Conservation (phyloP, 257 asterid genomes). For the Solanum pinnatisectum region DNA sequence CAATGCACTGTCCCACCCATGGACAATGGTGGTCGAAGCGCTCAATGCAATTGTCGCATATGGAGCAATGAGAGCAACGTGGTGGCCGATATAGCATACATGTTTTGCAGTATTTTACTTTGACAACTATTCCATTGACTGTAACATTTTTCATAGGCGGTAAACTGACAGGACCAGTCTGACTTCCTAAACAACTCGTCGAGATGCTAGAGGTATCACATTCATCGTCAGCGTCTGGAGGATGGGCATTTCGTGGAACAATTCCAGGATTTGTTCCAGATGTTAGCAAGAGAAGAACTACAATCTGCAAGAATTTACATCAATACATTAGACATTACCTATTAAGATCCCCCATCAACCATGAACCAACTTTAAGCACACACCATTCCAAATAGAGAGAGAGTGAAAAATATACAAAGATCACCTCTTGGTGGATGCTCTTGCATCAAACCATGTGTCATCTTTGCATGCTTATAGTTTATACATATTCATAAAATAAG, state of each 20-base stretch:
- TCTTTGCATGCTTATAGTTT: background rate
- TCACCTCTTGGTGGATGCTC: background rate
- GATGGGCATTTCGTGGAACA: conserved; percentile 8
- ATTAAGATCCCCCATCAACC: background rate
- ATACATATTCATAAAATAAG: background rate
- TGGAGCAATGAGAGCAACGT: conserved; percentile 81
- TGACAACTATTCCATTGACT: conserved; percentile 53
- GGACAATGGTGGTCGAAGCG: conserved; percentile 90
- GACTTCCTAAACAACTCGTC: conserved; percentile 10
- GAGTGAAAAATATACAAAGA: background rate
- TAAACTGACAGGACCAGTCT: conserved; percentile 3
- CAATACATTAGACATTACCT: background rate
- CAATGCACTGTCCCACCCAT: conserved; percentile 86
- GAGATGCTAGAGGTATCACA: conserved; percentile 6
- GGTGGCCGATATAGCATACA: conserved; percentile 87
- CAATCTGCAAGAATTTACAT: conserved; percentile 1
- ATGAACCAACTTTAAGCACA: background rate
- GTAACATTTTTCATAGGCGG: conserved; percentile 48
- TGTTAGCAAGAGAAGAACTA: conserved; percentile 4
- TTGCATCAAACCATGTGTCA: background rate
- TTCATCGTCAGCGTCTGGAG: conserved; percentile 6
- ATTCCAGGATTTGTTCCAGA: conserved; percentile 10
- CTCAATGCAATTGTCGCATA: conserved; percentile 75
- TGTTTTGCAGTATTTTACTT: conserved; percentile 70
- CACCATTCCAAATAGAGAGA: background rate